A percentile compares a stretch with the other conserved stretches of the same genome.
phyloP scores from a whole-genome alignment of 2,329 filamentous ascomycete species.

The Alternaria arbusti region DNA sequence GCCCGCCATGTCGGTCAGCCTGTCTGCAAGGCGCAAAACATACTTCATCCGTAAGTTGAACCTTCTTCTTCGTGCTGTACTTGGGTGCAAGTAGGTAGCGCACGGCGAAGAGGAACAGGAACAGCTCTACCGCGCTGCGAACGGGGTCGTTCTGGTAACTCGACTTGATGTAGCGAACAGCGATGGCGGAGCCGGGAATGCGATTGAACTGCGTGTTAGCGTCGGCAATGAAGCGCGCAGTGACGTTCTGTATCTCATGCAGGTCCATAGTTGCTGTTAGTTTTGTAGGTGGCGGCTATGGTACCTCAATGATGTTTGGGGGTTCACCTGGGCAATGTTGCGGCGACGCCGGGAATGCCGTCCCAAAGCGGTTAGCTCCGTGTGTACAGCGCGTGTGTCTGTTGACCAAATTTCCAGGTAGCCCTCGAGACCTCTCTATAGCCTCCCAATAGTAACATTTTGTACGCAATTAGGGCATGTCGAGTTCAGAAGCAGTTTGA shows the following conservation, averaged over 20 bases:
- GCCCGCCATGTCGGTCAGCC: background rate
- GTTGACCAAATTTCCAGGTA: background rate
- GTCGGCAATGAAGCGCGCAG: conserved; percentile 62
- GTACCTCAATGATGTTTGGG: too few relatives aligned
- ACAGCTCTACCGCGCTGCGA: conserved; percentile 88
- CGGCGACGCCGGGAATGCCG: conserved; percentile 32
- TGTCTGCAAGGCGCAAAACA: conserved; percentile 15
- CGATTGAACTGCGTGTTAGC: conserved; percentile 77
- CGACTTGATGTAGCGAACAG: conserved; percentile 93
- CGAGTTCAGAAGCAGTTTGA: background rate
- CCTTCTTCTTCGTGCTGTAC: conserved; percentile 89
- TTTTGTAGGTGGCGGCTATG: too few relatives aligned
- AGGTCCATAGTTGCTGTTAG: conserved; percentile 56
- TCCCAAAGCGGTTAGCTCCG: background rate
- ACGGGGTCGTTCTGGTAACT: conserved; percentile 98
- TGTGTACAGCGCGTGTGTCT: background rate
- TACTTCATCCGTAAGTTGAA: conserved; percentile 84
- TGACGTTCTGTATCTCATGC: conserved; percentile 61
- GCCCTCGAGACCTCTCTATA: background rate
- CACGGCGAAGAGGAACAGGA: conserved; percentile 94
- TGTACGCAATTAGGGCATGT: background rate
- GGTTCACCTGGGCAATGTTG: too few relatives aligned
- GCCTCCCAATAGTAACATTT: background rate
- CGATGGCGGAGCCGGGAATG: conserved; percentile 90
- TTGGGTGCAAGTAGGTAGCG: conserved; percentile 90